phyloP scores from a whole-genome alignment of 345 rosid genomes.

The Kernera saxatilis region DNA sequence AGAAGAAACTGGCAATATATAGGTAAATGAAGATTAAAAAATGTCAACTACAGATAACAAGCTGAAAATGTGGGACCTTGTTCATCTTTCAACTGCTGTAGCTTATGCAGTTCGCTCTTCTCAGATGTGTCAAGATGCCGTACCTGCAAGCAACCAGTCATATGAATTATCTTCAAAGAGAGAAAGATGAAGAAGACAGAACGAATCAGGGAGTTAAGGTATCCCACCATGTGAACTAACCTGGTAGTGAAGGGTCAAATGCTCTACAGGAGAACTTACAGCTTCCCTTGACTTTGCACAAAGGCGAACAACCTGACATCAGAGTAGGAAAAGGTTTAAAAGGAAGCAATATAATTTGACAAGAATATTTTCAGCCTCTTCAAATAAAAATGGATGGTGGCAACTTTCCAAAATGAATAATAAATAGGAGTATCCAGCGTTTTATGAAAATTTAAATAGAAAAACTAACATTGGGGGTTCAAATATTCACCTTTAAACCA shows the following conservation, averaged over 20 bases:
- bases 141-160: slow-evolving; percentile 49
- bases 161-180: background rate
- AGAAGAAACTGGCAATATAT: background rate
- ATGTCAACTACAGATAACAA: background rate
- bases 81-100: slow-evolving; percentile 98
- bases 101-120: slow-evolving; percentile 97
- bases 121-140: slow-evolving; percentile 98
- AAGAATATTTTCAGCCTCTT: background rate
- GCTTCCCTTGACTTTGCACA: slow-evolving; percentile 99
- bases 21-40: background rate
- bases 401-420: slow-evolving; percentile 6
- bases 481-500: slow-evolving; percentile 73
- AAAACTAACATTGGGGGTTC: background rate
- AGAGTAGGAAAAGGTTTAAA: slow-evolving; percentile 2
- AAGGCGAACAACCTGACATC: slow-evolving; percentile 77
- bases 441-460: background rate
- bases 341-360: background rate
- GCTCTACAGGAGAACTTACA: slow-evolving; percentile 98
- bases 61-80: slow-evolving; percentile 54
- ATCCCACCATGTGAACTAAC: slow-evolving; percentile 35
- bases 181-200: background rate
- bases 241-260: slow-evolving; percentile 99
- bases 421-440: background rate
- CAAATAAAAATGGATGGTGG: background rate
- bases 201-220: background rate